These are phyloP conservation scores for Apiospora saccharicola DNA, from an alignment of 2,329 filamentous ascomycete species.

Conservation along the genomic window DNA sequence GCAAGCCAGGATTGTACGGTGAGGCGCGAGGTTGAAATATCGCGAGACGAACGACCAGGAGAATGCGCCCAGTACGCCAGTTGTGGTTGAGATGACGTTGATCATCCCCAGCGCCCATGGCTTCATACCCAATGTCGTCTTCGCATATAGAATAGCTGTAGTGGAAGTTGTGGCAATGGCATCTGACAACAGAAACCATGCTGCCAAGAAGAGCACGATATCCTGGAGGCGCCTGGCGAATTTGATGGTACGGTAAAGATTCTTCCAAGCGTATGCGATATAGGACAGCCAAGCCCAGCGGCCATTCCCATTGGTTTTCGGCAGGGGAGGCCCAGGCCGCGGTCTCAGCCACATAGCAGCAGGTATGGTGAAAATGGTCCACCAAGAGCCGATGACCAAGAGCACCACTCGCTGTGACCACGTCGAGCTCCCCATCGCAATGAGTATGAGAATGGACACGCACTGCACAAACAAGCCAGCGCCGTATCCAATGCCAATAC, in stretches of 20 bases:
- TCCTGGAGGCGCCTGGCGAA: slow-evolving; percentile 77
- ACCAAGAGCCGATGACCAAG: slow-evolving; percentile 89
- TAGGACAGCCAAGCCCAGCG: slow-evolving; percentile 70
- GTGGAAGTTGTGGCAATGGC: slow-evolving; percentile 94
- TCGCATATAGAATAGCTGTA: slow-evolving; percentile 94
- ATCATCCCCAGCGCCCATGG: slow-evolving; percentile 89
- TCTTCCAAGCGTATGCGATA: slow-evolving; percentile 84
- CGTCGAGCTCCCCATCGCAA: slow-evolving; percentile 76
- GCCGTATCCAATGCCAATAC: slow-evolving; percentile 92
- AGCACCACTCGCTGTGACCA: slow-evolving; percentile 88
- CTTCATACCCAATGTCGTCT: slow-evolving; percentile 90
- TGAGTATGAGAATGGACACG: slow-evolving; percentile 78
- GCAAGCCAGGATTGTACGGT: slow-evolving; percentile 91
- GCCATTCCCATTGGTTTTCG: slow-evolving; percentile 49
- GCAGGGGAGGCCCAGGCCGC: slow-evolving; percentile 84
- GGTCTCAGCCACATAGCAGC: slow-evolving; percentile 87
- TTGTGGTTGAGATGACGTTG: slow-evolving; percentile 87
- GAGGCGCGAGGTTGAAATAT: slow-evolving; percentile 72
- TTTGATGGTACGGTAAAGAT: slow-evolving; percentile 80
- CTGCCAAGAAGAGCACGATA: slow-evolving; percentile 79
- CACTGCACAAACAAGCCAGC: slow-evolving; percentile 87
- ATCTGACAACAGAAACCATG: slow-evolving; percentile 95
- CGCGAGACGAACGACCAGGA: slow-evolving; percentile 84
- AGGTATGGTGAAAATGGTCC: slow-evolving; percentile 90
- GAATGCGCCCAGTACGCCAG: slow-evolving; percentile 87